Evolutionary conservation across 2,329 filamentous ascomycete genomes (phyloP), one percentile per base, ranked within the genome.

Genomic region (Hawksworthiomyces lignivorus): DNA sequence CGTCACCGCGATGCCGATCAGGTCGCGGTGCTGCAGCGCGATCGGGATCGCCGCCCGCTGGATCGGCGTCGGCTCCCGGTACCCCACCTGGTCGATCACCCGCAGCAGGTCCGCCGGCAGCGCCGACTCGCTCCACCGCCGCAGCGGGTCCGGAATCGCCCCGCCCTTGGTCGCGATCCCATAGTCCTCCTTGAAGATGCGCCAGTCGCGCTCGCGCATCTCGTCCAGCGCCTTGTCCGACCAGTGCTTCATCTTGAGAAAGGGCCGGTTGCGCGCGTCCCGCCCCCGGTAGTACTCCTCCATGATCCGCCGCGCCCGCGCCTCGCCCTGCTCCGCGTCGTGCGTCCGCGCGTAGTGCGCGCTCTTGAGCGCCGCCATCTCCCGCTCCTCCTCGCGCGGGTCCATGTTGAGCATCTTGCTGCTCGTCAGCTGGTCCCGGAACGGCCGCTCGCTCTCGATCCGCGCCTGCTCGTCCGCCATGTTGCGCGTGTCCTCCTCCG

Each of bases 141-240:
- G 87, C 89, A 98, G 97, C 1, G 92, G 92, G 55, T 97, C 90
- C 1, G 92, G 92, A 43, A 97, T 87, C 20, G 75, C 74, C 32
- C 90, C 90, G 44, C 92, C 92, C 62, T 95, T 97, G 8, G 88
- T 96, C 30, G 83, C 75, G 59, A 98, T 98, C 54, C 92, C 94
- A 67, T 95, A 97, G 63, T 98, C 89, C 62, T 97, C 92, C 65
- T 97, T 98, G 79, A 98, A 96, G 54, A 98, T 97, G 58, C 92
- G 86, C 92, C 92, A 98, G 63, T 98, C 92, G 60, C 92, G 76
- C 65, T 97, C 89, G 48, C 87, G 85, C 92, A 98, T 98, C 55
- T 95, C 86, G 12, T 85, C 80, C 48, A 97, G 69, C 48, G 74
- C 76, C 77, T 98, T 98, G 59, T 96, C 87, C 42, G 85, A 88